Evolutionary conservation across 768 basidiomycete genomes (phyloP).

Genomic region (Termitomyces titanicus): DNA sequence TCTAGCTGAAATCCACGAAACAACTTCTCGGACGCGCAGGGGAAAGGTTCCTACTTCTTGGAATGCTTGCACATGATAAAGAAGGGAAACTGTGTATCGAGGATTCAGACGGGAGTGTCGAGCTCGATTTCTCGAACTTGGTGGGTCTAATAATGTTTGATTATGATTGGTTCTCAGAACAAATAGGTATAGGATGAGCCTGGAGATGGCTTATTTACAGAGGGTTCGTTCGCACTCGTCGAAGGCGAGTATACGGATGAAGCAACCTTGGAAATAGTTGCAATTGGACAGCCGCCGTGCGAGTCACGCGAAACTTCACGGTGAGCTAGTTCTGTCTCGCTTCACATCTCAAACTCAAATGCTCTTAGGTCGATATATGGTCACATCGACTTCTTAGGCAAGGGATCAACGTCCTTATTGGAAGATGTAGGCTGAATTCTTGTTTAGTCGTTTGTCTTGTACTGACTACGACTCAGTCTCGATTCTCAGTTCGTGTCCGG

Average conservation of each 20-base stretch:
- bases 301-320: conserved; percentile 83
- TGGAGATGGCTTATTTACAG: conserved; percentile 93
- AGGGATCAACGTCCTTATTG: conserved; percentile 82
- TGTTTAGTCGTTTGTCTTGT: background rate
- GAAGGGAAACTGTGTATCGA: conserved; percentile 91
- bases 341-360: conserved; percentile 7
- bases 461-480: conserved; percentile 38
- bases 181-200: conserved; percentile 63
- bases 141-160: conserved; percentile 38
- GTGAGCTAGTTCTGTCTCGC: conserved; percentile 34
- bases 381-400: conserved; percentile 96
- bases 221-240: conserved; percentile 91
- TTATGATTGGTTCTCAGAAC: conserved; percentile 15
- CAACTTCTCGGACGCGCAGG: conserved; percentile 90
- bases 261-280: conserved; percentile 81
- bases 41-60: conserved; percentile 87
- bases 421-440: conserved; percentile 69
- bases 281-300: conserved; percentile 96
- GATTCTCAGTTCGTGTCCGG: conserved; percentile 57
- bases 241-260: conserved; percentile 98
- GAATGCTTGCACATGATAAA: conserved; percentile 87
- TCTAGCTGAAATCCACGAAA: conserved; percentile 89
- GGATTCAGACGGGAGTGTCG: conserved; percentile 88
- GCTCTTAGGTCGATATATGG: conserved; percentile 80
- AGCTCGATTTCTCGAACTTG: conserved; percentile 82